phyloP scores from a whole-genome alignment of 75 land plant species.

The Adiantum capillusveneris region DNA sequence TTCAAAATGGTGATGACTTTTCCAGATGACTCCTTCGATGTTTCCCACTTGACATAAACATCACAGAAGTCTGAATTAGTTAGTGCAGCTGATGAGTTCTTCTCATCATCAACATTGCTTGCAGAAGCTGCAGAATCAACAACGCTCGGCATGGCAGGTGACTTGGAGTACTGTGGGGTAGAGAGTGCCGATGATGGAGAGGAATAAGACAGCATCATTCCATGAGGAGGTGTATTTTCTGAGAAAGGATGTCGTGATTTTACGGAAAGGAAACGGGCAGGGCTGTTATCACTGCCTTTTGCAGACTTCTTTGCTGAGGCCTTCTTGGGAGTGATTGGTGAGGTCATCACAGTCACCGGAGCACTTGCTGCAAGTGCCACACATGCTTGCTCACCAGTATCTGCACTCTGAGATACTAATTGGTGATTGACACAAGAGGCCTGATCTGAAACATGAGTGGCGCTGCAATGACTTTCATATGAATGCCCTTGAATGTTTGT shows the following conservation, averaged over 20 bases:
- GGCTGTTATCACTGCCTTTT: neutral
- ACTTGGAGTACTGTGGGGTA: neutral
- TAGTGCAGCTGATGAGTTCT: neutral
- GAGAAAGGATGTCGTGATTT: neutral
- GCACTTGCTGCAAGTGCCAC: neutral
- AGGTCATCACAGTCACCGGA: neutral
- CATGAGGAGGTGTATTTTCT: constrained; percentile 2
- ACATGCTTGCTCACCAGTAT: too few species aligned
- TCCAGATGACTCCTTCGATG: constrained; percentile 49
- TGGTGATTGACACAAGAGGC: too few species aligned
- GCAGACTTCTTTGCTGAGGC: neutral
- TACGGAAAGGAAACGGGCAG: neutral
- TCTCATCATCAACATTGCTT: neutral
- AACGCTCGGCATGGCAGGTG: neutral
- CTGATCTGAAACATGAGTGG: neutral
- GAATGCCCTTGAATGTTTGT: neutral
- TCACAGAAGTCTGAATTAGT: constrained; percentile 26
- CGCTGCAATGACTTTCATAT: neutral
- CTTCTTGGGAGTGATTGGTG: neutral
- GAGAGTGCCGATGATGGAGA: neutral
- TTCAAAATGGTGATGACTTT: constrained; percentile 48
- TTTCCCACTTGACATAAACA: constrained; percentile 84
- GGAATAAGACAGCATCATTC: too few species aligned
- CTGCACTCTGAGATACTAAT: too few species aligned
- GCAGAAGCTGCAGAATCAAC: neutral